Conservation (phyloP, 805 yeast genomes). For the Candida vartiovaarae region DNA sequence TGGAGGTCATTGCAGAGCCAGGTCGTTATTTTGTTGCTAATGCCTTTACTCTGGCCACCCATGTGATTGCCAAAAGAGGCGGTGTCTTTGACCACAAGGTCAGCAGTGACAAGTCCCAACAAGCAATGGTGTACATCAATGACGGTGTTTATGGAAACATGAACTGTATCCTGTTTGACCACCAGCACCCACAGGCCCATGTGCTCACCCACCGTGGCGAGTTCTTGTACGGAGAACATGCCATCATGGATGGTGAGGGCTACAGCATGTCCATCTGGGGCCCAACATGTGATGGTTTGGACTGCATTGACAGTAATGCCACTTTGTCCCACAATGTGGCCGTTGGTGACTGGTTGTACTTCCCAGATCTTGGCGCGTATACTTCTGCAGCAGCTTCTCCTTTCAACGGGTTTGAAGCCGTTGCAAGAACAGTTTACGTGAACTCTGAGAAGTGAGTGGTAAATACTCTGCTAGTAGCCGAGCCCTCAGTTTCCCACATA, state of each 20-base stretch:
- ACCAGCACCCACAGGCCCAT: constrained; percentile 68
- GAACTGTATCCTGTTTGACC: constrained; percentile 91
- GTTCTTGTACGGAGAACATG: constrained; percentile 32
- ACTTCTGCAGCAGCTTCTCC: constrained; percentile 88
- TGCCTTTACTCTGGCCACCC: constrained; percentile 78
- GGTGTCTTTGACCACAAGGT: constrained; percentile 23
- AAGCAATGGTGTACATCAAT: constrained; percentile 75
- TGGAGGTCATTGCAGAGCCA: constrained; percentile 78
- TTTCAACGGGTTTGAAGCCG: constrained; percentile 79
- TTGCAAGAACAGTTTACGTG: constrained; percentile 57
- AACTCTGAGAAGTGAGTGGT: constrained; percentile 29
- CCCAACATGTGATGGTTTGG: constrained; percentile 96
- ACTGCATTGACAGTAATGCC: constrained; percentile 57
- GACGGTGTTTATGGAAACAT: constrained; percentile 95
- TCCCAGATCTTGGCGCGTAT: constrained; percentile 82
- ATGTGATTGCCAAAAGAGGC: constrained; percentile 79
- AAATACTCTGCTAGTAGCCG: too few relatives aligned
- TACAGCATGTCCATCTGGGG: constrained; percentile 82
- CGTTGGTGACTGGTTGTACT: constrained; percentile 91
- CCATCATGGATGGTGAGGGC: constrained; percentile 7
- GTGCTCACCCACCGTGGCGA: constrained; percentile 52
- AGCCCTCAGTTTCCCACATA: too few relatives aligned
- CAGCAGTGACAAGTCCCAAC: constrained; percentile 20
- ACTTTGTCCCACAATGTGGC: constrained; percentile 51
- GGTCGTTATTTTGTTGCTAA: constrained; percentile 85